Base-by-base conservation (phyloP, 2,329 filamentous ascomycete genomes). In the Colletotrichum graminicola region DNA sequence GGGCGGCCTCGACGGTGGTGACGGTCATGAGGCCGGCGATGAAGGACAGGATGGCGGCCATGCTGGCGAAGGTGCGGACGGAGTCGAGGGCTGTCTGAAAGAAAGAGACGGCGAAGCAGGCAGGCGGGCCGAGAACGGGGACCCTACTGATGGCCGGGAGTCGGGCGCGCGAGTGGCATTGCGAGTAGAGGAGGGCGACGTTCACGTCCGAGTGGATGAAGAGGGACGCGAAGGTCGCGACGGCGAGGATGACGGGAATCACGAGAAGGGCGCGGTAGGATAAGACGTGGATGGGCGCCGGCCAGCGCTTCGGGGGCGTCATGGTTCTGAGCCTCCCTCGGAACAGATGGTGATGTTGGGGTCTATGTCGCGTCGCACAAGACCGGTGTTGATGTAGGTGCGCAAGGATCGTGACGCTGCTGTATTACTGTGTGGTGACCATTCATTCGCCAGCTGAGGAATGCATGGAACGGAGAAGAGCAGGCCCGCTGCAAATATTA, bases 101-200 rank as follows among this genome's bases (percentile, higher is more conserved):
- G 80, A 87, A 86, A 80, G 82, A 84, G 75, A 87, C 79, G 68
- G 86, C 76, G 77, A 85, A 88, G 78, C 86, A 88, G 36, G 80
- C 70, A 21, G 84, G 83, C 2, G 84, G 79, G 47, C 85, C 85
- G 32, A 88, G 64, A 54, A 83, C 71, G 7, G 85, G 85, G 2
- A 86, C 75, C n/a, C 77, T 81, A 56, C 82, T 83, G 29, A 88
- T 76, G 23, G 62, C 79, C 14, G 84, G 84, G 29, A 88, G 76
- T 21, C 83, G 83, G 11, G 84, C 78, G 70, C 78, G 83, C 2
- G 86, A 80, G 76, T 87, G 83, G 78, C 86, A 88, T 75, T 88
- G 86, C 54, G 85, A 87, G 79, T 84, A 87, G 71, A 88, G 84
- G 73, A 87, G 79, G 23, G 84, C 82, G 66, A 84, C 79, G 80